These are phyloP conservation scores for Wallacemonas sp. DNA, from an alignment of 208 protist genomes.

Conservation along the genomic window DNA sequence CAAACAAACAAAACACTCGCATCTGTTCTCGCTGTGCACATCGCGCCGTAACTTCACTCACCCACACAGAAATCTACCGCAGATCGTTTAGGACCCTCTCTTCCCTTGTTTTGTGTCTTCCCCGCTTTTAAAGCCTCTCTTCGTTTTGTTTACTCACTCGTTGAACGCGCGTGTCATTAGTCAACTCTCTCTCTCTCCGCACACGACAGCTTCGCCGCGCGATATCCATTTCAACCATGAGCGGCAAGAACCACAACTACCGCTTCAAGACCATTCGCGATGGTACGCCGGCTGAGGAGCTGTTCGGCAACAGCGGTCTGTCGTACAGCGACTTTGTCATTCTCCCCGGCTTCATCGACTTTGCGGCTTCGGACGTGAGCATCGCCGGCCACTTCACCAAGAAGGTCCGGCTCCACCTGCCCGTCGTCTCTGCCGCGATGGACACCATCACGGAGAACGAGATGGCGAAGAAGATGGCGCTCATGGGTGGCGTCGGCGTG, in stretches of 20 bases:
- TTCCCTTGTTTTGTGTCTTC: conserved; percentile 2
- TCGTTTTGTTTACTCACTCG: too few relatives aligned
- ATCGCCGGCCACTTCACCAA: conserved; percentile 83
- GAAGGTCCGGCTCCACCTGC: conserved; percentile 93
- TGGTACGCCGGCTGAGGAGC: conserved; percentile 81
- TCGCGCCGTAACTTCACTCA: too few relatives aligned
- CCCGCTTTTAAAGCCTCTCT: background rate
- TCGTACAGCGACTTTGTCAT: conserved; percentile 96
- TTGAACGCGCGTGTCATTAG: too few relatives aligned
- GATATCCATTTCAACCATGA: too few relatives aligned
- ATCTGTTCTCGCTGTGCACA: too few relatives aligned
- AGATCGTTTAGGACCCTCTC: background rate
- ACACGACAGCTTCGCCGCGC: too few relatives aligned
- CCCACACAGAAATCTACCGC: conserved; percentile 20
- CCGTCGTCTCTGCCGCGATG: conserved; percentile 95
- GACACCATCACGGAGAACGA: conserved; percentile 95
- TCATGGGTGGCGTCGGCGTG: conserved; percentile 96
- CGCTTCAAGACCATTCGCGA: conserved; percentile 83
- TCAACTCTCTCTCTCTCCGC: too few relatives aligned
- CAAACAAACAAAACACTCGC: too few relatives aligned
- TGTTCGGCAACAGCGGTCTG: conserved; percentile 85
- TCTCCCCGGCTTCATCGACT: conserved; percentile 95
- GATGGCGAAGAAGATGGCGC: conserved; percentile 91
- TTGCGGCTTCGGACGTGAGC: conserved; percentile 86
- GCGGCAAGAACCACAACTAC: conserved; percentile 42